A percentile compares a stretch with the other conserved stretches of the same genome.
phyloP scores from a whole-genome alignment of 2,329 filamentous ascomycete genomes.

The Ascochyta pisi region DNA sequence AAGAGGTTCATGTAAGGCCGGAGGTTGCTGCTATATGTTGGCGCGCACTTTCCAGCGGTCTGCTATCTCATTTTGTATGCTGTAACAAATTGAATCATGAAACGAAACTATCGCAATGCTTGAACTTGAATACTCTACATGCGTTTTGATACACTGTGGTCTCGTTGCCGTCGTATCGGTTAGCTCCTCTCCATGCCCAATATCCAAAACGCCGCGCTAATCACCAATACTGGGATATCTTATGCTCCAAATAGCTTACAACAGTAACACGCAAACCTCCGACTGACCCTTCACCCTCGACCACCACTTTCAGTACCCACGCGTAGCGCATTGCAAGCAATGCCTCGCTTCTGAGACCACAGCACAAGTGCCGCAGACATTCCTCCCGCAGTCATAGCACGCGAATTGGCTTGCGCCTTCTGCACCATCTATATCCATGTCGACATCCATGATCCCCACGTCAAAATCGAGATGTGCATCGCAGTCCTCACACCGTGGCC shows the following conservation, averaged over 20 bases:
- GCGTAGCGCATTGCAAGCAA: constrained; percentile 52
- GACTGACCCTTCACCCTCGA: too few species aligned
- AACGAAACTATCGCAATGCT: neutral
- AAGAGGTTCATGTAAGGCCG: constrained; percentile 14
- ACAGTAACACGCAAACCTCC: neutral
- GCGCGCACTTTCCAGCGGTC: neutral
- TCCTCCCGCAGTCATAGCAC: constrained; percentile 49
- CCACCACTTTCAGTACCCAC: neutral
- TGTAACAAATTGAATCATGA: neutral
- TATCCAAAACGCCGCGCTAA: constrained; percentile 18
- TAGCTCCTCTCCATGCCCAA: neutral
- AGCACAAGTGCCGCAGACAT: constrained; percentile 53
- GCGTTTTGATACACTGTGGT: too few species aligned
- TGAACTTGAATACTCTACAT: too few species aligned
- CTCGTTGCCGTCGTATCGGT: neutral
- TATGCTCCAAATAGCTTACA: neutral
- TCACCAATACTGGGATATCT: constrained; percentile 9
- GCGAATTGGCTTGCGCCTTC: constrained; percentile 39
- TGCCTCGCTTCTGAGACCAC: constrained; percentile 47
- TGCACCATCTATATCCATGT: constrained; percentile 44
- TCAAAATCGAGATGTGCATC: constrained; percentile 31
- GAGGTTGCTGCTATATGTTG: neutral
- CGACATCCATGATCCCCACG: constrained; percentile 27
- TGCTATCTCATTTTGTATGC: neutral
- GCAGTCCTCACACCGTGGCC: constrained; percentile 54